Evolutionary conservation across 768 basidiomycete species (phyloP).

Genomic region (Boletus reticulatus): DNA sequence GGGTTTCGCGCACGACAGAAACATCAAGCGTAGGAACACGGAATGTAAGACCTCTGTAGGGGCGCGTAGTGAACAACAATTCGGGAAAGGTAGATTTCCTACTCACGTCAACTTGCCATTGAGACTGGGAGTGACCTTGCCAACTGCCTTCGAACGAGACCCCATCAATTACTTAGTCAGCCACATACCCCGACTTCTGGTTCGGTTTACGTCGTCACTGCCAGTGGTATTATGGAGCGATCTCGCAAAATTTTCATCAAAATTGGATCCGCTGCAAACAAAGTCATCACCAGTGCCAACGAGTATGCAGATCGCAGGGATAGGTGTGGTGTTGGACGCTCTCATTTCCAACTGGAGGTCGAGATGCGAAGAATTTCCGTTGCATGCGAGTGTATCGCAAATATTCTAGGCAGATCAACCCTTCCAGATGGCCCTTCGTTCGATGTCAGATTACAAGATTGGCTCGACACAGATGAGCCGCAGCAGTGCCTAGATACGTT

Average conservation of each 20-base stretch:
- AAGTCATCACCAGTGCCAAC: background rate
- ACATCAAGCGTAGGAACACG: conserved; percentile 96
- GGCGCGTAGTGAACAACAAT: background rate
- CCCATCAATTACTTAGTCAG: too few species aligned
- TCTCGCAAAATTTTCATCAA: background rate
- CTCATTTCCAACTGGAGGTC: background rate
- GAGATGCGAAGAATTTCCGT: background rate
- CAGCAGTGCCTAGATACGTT: background rate
- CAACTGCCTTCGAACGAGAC: conserved; percentile 99
- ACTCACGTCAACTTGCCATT: conserved; percentile 97
- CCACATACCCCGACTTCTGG: too few species aligned
- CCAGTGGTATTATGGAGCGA: too few species aligned
- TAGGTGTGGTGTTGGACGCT: background rate
- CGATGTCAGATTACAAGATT: background rate
- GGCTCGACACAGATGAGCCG: background rate
- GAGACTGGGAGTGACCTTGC: conserved; percentile 93
- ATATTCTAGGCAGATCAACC: background rate
- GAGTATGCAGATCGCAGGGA: background rate
- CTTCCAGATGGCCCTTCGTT: background rate
- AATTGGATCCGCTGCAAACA: background rate
- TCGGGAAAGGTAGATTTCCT: background rate
- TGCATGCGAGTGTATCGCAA: background rate
- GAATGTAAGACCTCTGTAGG: conserved; percentile 82
- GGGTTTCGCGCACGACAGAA: conserved; percentile 88
- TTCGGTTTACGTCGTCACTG: too few species aligned